A percentile compares a stretch with the other conserved stretches of the same genome.
Evolutionary conservation across 73 alveolate species (phyloP).

Genomic region (Tetrahymena thermophila): DNA sequence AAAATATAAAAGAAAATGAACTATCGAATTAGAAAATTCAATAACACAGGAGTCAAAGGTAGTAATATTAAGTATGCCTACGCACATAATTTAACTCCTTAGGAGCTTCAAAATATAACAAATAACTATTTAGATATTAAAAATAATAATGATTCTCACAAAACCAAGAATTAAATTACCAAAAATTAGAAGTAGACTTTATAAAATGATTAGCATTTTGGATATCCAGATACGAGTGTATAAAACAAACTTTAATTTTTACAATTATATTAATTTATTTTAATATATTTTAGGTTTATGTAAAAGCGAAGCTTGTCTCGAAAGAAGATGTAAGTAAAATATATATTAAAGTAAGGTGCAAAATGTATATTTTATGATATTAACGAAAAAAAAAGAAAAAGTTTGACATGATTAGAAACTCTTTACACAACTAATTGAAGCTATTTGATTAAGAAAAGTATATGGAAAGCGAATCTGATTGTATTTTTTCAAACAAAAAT

Average conservation of each 20-base stretch:
- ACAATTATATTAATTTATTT: background rate
- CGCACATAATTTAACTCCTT: background rate
- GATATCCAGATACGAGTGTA: background rate
- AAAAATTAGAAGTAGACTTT: background rate
- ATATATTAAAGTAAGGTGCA: background rate
- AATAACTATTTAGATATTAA: background rate
- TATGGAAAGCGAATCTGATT: background rate
- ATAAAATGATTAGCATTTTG: background rate
- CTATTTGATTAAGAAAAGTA: background rate
- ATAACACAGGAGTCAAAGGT: background rate
- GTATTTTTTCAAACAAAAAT: background rate
- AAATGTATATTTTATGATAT: background rate
- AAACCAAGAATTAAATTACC: background rate
- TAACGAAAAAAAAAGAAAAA: background rate
- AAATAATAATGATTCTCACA: background rate
- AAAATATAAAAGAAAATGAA: background rate
- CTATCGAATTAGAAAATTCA: background rate
- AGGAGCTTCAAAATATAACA: background rate
- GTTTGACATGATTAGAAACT: background rate
- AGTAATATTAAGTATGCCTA: background rate
- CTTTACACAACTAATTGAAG: background rate
- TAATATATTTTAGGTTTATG: background rate
- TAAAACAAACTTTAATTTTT: background rate
- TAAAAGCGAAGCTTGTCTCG: background rate
- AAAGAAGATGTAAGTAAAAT: background rate